Evolutionary conservation across 257 asterid species (phyloP), one percentile per base, ranked within the genome.

Genomic region (Osmanthus fragrans): DNA sequence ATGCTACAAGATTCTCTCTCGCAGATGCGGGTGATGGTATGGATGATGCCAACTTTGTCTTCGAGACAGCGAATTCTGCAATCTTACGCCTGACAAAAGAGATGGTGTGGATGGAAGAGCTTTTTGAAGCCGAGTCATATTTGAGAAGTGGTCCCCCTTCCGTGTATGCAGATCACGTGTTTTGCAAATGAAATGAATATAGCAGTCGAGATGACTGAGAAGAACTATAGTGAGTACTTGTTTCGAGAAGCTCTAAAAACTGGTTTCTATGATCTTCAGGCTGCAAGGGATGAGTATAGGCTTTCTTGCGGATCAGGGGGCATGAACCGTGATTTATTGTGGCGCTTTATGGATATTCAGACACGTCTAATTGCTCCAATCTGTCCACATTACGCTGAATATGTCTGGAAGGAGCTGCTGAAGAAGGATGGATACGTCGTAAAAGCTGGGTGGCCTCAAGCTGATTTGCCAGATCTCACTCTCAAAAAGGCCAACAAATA

Each of bases 11-110:
- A 70, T 95, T 95, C 83, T 81, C 98, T 2, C 97, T 95, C 75
- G 99, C 99, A 6, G 99, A 95, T 86, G 99, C 99, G 0, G 99
- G 98, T 80, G 99, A 95, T 30, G 97, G 99, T 18, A 90, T 95
- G 97, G 99, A 95, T 30, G 99, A 95, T 58, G 97, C 99, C 36
- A 93, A 93, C 82, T 95, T 93, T 74, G 98, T 91, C 71, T 91
- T 91, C 60, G 98, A 93, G 82, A 93, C 98, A 0, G 96, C 97
- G 4, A 92, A 93, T 85, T 95, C 98, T 25, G 99, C 98, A 7
- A 95, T 95, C 72, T 80, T 95, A 34, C 96, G 97, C 51, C 92
- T 95, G 37, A 95, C 99, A 3, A 95, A 93, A 81, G 99, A 93
- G 82, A 83, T 89, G 65, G 21, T 91, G 18, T 95, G 99, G 98